These are phyloP conservation scores for Aspergillus luchuensis DNA, from an alignment of 2,329 filamentous ascomycete species.

Conservation along the genomic window DNA sequence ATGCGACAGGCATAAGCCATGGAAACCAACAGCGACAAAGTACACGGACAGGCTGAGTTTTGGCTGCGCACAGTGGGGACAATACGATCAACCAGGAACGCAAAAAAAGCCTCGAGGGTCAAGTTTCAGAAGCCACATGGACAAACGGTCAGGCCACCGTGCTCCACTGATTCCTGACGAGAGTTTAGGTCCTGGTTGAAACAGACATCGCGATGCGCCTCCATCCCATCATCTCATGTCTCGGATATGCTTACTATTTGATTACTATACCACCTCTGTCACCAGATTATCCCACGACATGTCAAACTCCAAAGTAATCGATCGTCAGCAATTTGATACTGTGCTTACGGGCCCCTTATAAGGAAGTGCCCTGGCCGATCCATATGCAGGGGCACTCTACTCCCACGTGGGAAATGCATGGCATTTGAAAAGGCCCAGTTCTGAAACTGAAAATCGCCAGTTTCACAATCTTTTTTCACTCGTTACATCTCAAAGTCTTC, in stretches of 20 bases:
- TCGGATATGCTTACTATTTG: neutral
- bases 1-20: neutral
- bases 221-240: neutral
- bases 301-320: neutral
- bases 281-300: neutral
- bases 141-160: neutral
- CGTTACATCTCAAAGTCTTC: neutral
- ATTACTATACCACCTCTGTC: neutral
- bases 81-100: neutral
- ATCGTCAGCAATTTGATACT: neutral
- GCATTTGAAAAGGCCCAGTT: neutral
- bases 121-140: neutral
- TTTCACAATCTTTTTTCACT: neutral
- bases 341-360: neutral
- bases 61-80: neutral
- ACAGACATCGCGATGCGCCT: neutral
- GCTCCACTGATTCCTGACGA: neutral
- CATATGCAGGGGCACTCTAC: neutral
- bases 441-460: neutral
- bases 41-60: neutral
- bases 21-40: neutral
- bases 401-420: neutral
- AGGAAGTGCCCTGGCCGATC: neutral
- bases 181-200: neutral
- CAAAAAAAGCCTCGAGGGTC: neutral